Percentiles rank a stretch among this genome's conserved stretches.
Evolutionary conservation across 306 rosid species (phyloP).

Genomic region (Alnus rubra): DNA sequence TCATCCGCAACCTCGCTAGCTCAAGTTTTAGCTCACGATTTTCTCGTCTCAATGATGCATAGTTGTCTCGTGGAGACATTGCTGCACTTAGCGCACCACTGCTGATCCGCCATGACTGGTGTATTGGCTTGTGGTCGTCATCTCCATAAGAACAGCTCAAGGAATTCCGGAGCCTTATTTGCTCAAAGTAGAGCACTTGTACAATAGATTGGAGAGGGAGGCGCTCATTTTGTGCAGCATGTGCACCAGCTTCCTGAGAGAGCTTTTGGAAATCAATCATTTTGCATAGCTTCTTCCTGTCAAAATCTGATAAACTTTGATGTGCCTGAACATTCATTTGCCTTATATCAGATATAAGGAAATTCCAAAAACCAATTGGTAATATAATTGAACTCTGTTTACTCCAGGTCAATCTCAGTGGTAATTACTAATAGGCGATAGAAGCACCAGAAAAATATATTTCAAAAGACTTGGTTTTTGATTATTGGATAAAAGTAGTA

Average conservation of each 20-base stretch:
- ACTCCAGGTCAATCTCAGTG: slow-evolving; percentile 4
- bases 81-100: slow-evolving; percentile 99
- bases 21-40: slow-evolving; percentile 98
- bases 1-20: slow-evolving; percentile 83
- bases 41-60: slow-evolving; percentile 91
- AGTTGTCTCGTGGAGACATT: slow-evolving; percentile 98
- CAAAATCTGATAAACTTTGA: slow-evolving; percentile 77
- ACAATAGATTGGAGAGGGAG: slow-evolving; percentile 95
- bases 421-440: slow-evolving; percentile 9
- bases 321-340: slow-evolving; percentile 72
- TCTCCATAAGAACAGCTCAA: slow-evolving; percentile 68
- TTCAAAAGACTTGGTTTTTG: slow-evolving; percentile 11
- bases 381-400: not conserved
- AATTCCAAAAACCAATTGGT: not conserved
- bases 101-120: slow-evolving; percentile 91
- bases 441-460: not conserved
- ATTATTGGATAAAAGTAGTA: not conserved
- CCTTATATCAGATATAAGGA: slow-evolving; percentile 22
- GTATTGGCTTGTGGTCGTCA: slow-evolving; percentile 82
- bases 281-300: slow-evolving; percentile 79
- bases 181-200: slow-evolving; percentile 95
- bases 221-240: slow-evolving; percentile 98
- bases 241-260: slow-evolving; percentile 96
- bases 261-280: slow-evolving; percentile 95
- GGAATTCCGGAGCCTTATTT: slow-evolving; percentile 78